Base-by-base conservation (phyloP, 2,329 filamentous ascomycete genomes). In the Harringtonia aguacate region DNA sequence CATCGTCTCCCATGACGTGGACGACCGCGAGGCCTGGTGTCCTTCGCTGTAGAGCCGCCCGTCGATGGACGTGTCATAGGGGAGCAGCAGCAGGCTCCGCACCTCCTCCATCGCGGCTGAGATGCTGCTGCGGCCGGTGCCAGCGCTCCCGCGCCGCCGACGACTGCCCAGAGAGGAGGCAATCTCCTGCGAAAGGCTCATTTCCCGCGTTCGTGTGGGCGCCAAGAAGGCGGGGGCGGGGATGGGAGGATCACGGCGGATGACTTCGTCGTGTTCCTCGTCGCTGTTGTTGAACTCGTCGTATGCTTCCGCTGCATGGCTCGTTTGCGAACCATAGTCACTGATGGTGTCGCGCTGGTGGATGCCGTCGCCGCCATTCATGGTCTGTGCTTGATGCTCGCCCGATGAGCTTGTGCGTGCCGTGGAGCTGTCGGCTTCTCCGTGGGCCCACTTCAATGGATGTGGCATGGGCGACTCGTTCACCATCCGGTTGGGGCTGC, bases 61-160 rank as follows among this genome's bases (percentile, higher is more conserved):
- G 35, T 9, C 22, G 13, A 20, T n/a, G 28, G 46, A 9, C 18
- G 47, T 39, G 18, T 45, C 46, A 3, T 44, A 44, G 8, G 45
- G 30, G 15, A 46, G 27, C 35, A 51, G 20, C 38, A 52, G 24
- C 24, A 50, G 31, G 24, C 48, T 50, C 24, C 46, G 45, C 7
- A 52, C 48, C 21, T 52, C 50, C n/a, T 48, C 50, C 44, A 52
- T 50, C 27, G 50, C 50, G 2, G 48, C 48, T 12, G 50, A 52
- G 20, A 52, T 46, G 30, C 50, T 42, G 45, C 48, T 41, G 18
- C 21, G 18, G 33, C 10, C 31, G 38, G 31, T 45, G 22, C 15
- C 22, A 14, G 6, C 10, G 7, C 36, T 43, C 4, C 4, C 13
- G 6, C 3, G 38, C 4, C 37, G 46, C 18, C 43, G 36, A 1